phyloP scores from a whole-genome alignment of 495 filamentous ascomycete genomes.

The Aspergillus campestris region DNA sequence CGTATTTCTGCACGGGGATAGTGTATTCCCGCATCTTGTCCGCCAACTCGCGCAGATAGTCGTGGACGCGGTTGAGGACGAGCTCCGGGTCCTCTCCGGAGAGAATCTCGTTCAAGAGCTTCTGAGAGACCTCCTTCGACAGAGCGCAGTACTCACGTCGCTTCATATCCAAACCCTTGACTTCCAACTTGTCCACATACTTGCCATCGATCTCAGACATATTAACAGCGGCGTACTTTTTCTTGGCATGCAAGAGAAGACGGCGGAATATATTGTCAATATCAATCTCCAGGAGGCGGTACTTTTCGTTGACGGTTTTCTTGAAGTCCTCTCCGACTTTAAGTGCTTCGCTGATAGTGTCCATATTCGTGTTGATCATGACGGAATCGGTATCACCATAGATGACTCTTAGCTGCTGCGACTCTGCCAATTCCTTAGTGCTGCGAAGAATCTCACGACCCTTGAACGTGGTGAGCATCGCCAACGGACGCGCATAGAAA shows the following conservation, averaged over 20 bases:
- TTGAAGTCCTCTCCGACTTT: conserved; percentile 81
- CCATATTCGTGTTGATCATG: conserved; percentile 98
- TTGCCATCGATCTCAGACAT: conserved; percentile 84
- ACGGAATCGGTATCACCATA: conserved; percentile 99
- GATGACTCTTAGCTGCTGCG: conserved; percentile 79
- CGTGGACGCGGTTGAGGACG: conserved; percentile 82
- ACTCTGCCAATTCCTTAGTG: conserved; percentile 91
- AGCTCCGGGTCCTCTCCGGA: conserved; percentile 88
- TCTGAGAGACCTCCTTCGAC: conserved; percentile 83
- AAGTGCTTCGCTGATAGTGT: conserved; percentile 83
- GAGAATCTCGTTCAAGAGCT: conserved; percentile 79
- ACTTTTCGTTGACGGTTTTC: conserved; percentile 76
- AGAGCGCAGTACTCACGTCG: conserved; percentile 91
- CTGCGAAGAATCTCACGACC: conserved; percentile 94
- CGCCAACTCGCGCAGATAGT: conserved; percentile 76
- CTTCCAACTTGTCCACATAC: conserved; percentile 87
- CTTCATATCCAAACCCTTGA: conserved; percentile 97
- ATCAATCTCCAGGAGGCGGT: conserved; percentile 88
- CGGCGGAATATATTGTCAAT: conserved; percentile 97
- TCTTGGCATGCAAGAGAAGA: conserved; percentile 91
- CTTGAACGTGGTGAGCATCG: conserved; percentile 93
- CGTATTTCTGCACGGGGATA: conserved; percentile 77
- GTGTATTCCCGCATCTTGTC: conserved; percentile 70
- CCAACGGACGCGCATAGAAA: conserved; percentile 91
- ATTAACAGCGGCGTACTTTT: conserved; percentile 98